phyloP scores from a whole-genome alignment of 148 eudicot genomes.

The Pharnaceum exiguum region DNA sequence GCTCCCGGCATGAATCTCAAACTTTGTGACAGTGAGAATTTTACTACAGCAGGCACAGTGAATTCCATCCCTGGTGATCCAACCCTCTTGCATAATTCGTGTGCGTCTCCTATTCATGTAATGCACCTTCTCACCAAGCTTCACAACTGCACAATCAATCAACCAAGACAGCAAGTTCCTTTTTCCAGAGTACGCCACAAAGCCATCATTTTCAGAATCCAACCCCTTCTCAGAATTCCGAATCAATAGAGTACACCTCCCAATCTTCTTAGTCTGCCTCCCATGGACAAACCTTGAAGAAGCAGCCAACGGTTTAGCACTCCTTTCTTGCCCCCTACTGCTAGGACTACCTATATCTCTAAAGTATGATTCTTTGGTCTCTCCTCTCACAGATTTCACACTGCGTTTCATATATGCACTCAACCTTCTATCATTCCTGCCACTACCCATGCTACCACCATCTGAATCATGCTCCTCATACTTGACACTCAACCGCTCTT shows the following conservation, averaged over 20 bases:
- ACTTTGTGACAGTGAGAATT: conserved; percentile 74
- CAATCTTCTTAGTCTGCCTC: conserved; percentile 59
- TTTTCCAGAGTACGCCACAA: conserved; percentile 75
- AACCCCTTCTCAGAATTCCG: conserved; percentile 64
- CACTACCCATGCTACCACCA: conserved; percentile 43
- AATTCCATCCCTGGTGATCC: conserved; percentile 86
- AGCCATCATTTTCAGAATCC: conserved; percentile 59
- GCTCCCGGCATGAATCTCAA: conserved; percentile 95
- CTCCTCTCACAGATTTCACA: conserved; percentile 38
- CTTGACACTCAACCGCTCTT: conserved; percentile 26
- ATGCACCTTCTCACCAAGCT: conserved; percentile 73
- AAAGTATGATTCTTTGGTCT: conserved; percentile 26
- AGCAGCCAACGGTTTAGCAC: conserved; percentile 25
- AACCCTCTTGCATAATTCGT: conserved; percentile 75
- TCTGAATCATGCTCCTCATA: conserved; percentile 35
- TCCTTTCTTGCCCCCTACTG: conserved; percentile 28
- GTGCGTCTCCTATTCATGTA: conserved; percentile 86
- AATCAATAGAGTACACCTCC: conserved; percentile 80
- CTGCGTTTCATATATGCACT: conserved; percentile 43
- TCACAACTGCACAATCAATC: conserved; percentile 69
- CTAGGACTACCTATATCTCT: conserved; percentile 36
- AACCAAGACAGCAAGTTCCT: conserved; percentile 91
- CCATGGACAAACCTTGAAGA: conserved; percentile 42
- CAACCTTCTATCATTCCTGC: conserved; percentile 42
- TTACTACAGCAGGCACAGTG: conserved; percentile 98